These are phyloP conservation scores for Ramaria sp. DNA, from an alignment of 768 basidiomycete genomes.

Conservation along the genomic window DNA sequence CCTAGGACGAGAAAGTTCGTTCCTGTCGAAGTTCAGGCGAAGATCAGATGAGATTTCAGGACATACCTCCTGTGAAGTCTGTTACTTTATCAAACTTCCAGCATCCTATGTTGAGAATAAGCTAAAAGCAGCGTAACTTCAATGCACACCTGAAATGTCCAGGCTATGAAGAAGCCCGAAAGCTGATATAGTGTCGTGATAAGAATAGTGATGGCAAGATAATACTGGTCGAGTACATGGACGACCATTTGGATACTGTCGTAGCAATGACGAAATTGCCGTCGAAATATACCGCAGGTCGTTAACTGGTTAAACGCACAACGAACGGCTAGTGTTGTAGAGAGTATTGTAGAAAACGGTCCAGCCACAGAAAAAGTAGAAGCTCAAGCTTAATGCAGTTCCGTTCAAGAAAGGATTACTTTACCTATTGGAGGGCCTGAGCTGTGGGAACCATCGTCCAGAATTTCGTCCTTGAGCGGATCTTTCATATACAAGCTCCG, in stretches of 20 bases:
- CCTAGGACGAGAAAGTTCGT: constrained; percentile 61
- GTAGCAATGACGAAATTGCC: neutral
- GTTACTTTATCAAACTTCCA: constrained; percentile 61
- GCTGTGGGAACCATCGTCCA: neutral
- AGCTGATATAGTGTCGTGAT: constrained; percentile 46
- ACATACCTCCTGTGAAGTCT: constrained; percentile 47
- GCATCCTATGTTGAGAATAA: neutral
- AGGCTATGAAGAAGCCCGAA: constrained; percentile 52
- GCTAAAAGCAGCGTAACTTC: neutral
- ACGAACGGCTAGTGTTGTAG: too few species aligned
- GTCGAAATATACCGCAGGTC: too few species aligned
- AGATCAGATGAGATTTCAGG: neutral
- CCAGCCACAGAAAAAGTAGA: too few species aligned
- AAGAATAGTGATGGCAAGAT: constrained; percentile 37
- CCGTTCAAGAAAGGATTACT: neutral
- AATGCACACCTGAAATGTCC: constrained; percentile 37
- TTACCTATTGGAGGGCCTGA: neutral
- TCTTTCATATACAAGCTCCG: constrained; percentile 8
- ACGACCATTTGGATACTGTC: constrained; percentile 12
- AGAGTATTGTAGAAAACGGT: too few species aligned
- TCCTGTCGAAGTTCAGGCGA: constrained; percentile 24
- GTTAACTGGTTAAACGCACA: too few species aligned
- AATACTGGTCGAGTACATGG: constrained; percentile 38
- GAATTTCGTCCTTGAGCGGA: neutral
- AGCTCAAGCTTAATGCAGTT: neutral